Evolutionary conservation across 2,329 filamentous ascomycete genomes (phyloP).

Genomic region (Ophiocordyceps camponoti-floridani): DNA sequence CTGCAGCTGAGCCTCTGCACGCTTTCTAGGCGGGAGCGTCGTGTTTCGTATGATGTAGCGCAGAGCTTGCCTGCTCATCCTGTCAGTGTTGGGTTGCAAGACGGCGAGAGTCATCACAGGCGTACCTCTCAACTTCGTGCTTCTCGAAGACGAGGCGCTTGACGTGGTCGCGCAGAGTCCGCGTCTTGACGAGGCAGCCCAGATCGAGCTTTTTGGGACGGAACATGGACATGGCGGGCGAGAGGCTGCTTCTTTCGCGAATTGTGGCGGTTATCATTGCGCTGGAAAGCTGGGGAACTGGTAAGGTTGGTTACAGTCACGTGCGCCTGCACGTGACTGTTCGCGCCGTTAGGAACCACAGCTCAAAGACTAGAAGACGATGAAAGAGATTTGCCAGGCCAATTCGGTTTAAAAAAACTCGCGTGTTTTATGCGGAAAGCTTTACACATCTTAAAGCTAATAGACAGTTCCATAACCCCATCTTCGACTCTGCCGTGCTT

Average conservation of each 20-base stretch:
- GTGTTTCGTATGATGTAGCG: conserved; percentile 91
- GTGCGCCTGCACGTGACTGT: too few species aligned
- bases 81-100: conserved; percentile 2
- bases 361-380: too few species aligned
- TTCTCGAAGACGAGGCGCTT: conserved; percentile 88
- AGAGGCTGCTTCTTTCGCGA: neutral
- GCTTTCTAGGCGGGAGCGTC: conserved; percentile 59
- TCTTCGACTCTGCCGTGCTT: too few species aligned
- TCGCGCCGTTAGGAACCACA: too few species aligned
- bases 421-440: too few species aligned
- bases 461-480: too few species aligned
- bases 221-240: conserved; percentile 64
- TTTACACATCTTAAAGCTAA: too few species aligned
- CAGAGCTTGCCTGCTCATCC: conserved; percentile 61
- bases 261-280: too few species aligned
- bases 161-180: conserved; percentile 81
- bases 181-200: conserved; percentile 71
- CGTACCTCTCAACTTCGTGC: conserved; percentile 73
- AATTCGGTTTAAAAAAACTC: too few species aligned
- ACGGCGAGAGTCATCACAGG: neutral
- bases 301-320: too few species aligned
- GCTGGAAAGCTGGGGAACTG: too few species aligned
- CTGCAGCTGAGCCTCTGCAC: conserved; percentile 85
- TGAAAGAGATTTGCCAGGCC: too few species aligned
- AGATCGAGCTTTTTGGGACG: conserved; percentile 80